Evolutionary conservation across 352 stramenopile species (phyloP), one percentile per base, ranked within the genome.

Genomic region (Phytopythium vexans): DNA sequence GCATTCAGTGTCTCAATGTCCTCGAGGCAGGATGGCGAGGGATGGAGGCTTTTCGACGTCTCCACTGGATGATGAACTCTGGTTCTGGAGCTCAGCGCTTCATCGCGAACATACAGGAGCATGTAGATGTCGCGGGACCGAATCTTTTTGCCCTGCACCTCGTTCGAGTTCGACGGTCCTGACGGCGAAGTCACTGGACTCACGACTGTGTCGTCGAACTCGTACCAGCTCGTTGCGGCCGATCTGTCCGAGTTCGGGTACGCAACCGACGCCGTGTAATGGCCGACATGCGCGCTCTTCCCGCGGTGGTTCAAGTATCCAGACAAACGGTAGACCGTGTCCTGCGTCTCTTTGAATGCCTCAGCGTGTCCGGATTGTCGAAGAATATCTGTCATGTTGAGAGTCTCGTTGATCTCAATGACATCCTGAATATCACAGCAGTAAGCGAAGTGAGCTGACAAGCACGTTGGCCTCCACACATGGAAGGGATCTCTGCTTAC

Each of bases 111-210:
- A 52, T 94, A 95, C 33, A 94, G 60, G 16, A 95, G 61, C 86
- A 95, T 95, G 58, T 95, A 95, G 11, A 86, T 84, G 46, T 95
- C 85, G 15, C 82, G 74, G 1, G 82, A 94, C 4, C 80, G 68
- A 37, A 89, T 70, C 58, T 73, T 83, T 48, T 80, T 82, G 8
- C 69, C 79, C 3, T 74, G 50, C 16, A 61, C 58, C 46, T 88
- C 74, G 64, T 72, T 80, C 14, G 60, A 64, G 56, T 54, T 83
- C 56, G 3, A 56, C 37, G 78, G 62, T 2, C 74, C 53, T 27
- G 21, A 27, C 1, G 76, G 62, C 0, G 62, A 56, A 8, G 62
- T 60, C 66, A 77, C 77, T 40, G 70, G 65, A 32, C 69, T 82
- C n/a, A 94, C 86, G 31, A 80, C 54, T 16, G 66, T 82, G 55